Evolutionary conservation across 164 flowering plant species (phyloP), one percentile per base, ranked within the genome.

Genomic region (Warburgia ugandensis): DNA sequence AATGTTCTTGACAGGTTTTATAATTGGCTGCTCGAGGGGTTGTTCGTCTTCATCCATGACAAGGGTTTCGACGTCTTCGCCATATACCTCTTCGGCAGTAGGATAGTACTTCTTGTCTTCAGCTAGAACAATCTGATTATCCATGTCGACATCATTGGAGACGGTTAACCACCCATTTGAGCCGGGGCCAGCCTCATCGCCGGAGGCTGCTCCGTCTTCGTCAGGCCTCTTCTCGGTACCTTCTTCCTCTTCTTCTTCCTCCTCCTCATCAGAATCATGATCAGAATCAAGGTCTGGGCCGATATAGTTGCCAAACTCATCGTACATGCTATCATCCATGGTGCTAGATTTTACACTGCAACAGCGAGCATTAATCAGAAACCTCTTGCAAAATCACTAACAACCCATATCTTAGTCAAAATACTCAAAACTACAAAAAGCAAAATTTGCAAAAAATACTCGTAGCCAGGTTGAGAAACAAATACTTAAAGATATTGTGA

Each of bases 241-340:
- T 38, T 78, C 85, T 42, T 55, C 70, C 2, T 56, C 69, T 47
- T 52, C 54, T 33, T 36, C 58, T n/a, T 80, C 86, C 39, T 78
- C 84, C 0, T 73, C 94, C 7, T 55, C 63, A 28, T 76, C 96
- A 45, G 78, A 76, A 22, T 91, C 98, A 30, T 47, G 68, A 58
- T 94, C 99, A n/a, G 99, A 94, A 52, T 86, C 99, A 11, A 94
- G 83, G 25, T 89, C 96, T 2, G 99, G 97, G 4, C 99, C 99
- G 37, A 94, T 94, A 64, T 94, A 94, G 76, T 94, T 94, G 0
- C 99, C 99, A 52, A 94, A 94, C 64, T 94, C 99, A 57, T 94
- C 99, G 54, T 94, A 94, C 53, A 94, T 60, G 58, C 81, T 83
- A 21, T 86, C 97, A 55, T 94, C 99, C 99, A 94, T 80, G 55